Conservation (phyloP, 352 stramenopile genomes). For the Globisporangium irregulare region DNA sequence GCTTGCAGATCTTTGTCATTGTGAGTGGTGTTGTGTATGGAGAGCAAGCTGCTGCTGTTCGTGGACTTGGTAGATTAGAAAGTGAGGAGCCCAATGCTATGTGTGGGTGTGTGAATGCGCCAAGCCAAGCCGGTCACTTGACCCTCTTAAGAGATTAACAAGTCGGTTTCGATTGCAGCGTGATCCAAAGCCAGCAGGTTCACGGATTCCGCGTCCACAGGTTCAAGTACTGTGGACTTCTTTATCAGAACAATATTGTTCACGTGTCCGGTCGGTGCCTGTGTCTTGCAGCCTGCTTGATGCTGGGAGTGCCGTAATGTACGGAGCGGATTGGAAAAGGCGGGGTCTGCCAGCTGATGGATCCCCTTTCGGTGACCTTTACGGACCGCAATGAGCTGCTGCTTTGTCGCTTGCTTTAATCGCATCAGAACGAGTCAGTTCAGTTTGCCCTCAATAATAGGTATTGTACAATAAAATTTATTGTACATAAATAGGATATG, state of each 20-base stretch:
- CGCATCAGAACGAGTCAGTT: background rate
- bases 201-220: constrained; percentile 6
- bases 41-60: constrained; percentile 1
- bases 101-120: background rate
- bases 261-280: background rate
- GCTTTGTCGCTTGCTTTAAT: background rate
- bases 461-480: background rate
- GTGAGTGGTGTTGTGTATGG: background rate
- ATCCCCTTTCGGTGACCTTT: constrained; percentile 6
- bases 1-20: constrained; percentile 14
- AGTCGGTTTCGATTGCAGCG: constrained; percentile 1
- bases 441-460: background rate
- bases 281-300: background rate
- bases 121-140: background rate
- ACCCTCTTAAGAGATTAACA: background rate
- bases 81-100: constrained; percentile 5
- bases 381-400: background rate
- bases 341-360: constrained; percentile 10
- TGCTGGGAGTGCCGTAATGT: background rate
- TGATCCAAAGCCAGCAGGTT: constrained; percentile 12
- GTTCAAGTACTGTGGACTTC: background rate
- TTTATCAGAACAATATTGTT: background rate
- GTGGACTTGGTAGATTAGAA: constrained; percentile 6
- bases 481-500: background rate
- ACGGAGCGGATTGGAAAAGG: constrained; percentile 8